A percentile compares a stretch with the other conserved stretches of the same genome.
These are phyloP conservation scores for Neurospora terricola DNA, from an alignment of 495 filamentous ascomycete species.

Conservation along the genomic window DNA sequence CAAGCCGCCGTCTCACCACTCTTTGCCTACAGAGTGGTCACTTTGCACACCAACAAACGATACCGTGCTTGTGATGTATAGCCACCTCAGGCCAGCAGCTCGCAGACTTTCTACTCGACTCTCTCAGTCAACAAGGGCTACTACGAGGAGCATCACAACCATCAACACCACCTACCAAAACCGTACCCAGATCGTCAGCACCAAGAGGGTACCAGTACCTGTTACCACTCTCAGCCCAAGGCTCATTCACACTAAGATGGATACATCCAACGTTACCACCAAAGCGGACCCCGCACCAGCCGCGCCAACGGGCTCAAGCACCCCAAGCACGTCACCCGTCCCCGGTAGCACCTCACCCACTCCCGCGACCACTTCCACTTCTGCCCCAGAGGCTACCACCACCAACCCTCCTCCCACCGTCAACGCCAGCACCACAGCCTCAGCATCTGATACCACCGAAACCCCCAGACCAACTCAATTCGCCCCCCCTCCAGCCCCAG, in stretches of 20 bases:
- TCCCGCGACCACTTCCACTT: background rate
- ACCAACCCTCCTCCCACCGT: no score
- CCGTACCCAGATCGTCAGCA: background rate
- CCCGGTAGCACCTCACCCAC: background rate
- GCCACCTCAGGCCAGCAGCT: background rate
- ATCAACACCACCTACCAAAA: background rate
- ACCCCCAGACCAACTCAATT: background rate
- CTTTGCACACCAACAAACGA: background rate
- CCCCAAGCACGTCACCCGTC: background rate
- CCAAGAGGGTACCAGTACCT: background rate
- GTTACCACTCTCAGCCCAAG: background rate
- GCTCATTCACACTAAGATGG: background rate
- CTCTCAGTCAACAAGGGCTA: no score
- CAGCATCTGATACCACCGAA: no score
- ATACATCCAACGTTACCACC: background rate
- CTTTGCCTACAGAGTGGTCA: background rate
- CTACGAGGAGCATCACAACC: background rate
- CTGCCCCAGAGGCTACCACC: background rate
- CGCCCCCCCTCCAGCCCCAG: background rate
- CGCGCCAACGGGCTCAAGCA: background rate
- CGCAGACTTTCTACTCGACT: background rate
- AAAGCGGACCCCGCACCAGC: background rate
- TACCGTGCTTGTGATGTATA: background rate
- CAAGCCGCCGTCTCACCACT: background rate
- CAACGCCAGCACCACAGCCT: background rate